These are phyloP conservation scores for Acanthamoeba lenticulata DNA, from an alignment of 208 protist species.

Conservation along the genomic window DNA sequence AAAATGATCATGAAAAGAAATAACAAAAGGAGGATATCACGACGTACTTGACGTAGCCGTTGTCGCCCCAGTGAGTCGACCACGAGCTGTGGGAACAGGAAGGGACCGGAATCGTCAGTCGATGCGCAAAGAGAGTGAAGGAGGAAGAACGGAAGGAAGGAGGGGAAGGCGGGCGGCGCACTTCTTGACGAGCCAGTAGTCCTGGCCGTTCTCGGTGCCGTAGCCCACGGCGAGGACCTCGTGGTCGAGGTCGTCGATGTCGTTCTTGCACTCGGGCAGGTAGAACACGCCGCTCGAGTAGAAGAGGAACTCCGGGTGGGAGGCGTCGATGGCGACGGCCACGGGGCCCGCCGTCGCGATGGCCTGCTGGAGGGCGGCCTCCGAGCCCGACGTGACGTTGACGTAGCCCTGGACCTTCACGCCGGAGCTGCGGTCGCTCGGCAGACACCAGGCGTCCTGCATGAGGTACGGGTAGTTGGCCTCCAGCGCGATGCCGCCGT, in stretches of 20 bases:
- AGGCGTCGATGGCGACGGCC: constrained; percentile 92
- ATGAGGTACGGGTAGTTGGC: constrained; percentile 28
- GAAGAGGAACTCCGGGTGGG: constrained; percentile 84
- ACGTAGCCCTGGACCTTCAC: constrained; percentile 51
- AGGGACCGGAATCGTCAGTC: too few species aligned
- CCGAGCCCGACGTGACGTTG: constrained; percentile 71
- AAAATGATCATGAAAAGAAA: too few species aligned
- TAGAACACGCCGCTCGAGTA: constrained; percentile 90
- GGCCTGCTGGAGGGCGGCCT: constrained; percentile 78
- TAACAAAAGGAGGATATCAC: too few species aligned
- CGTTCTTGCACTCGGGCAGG: constrained; percentile 78
- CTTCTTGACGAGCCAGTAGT: constrained; percentile 86
- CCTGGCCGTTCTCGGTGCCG: constrained; percentile 74
- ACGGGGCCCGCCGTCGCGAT: constrained; percentile 15
- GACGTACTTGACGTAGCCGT: constrained; percentile 51
- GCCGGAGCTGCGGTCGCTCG: constrained; percentile 36
- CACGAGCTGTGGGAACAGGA: too few species aligned
- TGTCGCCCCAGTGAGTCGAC: constrained; percentile 54
- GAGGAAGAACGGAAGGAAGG: not conserved
- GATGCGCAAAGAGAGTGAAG: too few species aligned
- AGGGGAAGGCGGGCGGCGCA: not conserved
- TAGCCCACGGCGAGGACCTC: constrained; percentile 84
- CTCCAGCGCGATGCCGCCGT: constrained; percentile 43
- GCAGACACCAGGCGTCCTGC: constrained; percentile 44
- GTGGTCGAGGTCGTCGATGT: constrained; percentile 7